phyloP scores from a whole-genome alignment of 495 filamentous ascomycete species.

The Daldinia bambusicola region DNA sequence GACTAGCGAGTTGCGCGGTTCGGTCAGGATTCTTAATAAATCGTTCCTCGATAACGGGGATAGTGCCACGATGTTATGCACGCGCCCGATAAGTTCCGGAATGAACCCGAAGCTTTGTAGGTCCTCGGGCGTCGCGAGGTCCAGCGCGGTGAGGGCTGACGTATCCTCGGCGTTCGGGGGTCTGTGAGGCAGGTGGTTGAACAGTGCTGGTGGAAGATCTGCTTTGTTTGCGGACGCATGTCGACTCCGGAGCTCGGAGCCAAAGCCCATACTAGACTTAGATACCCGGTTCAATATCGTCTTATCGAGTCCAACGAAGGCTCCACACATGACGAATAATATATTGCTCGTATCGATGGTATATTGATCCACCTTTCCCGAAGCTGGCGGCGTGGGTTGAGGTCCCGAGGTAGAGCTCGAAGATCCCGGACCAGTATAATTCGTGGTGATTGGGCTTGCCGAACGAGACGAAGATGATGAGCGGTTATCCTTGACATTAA shows the following conservation, averaged over 20 bases:
- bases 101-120: conserved; percentile 94
- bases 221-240: conserved; percentile 49
- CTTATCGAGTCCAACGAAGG: conserved; percentile 93
- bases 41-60: conserved; percentile 80
- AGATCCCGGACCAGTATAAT: conserved; percentile 50
- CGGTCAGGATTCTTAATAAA: conserved; percentile 87
- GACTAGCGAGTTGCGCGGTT: conserved; percentile 87
- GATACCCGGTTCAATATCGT: conserved; percentile 85
- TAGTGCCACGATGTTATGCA: conserved; percentile 87
- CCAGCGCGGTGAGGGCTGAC: conserved; percentile 74
- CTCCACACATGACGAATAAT: conserved; percentile 94
- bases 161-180: conserved; percentile 26
- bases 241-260: conserved; percentile 74
- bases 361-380: conserved; percentile 82
- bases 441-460: conserved; percentile 53
- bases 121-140: conserved; percentile 82
- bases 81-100: conserved; percentile 89
- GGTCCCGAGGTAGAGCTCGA: conserved; percentile 47
- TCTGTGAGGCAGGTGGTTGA: conserved; percentile 55
- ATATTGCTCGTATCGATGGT: conserved; percentile 96
- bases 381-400: conserved; percentile 48
- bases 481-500: conserved; percentile 85
- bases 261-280: conserved; percentile 91
- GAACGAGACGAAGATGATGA: conserved; percentile 57
- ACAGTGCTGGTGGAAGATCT: conserved; percentile 56